Evolutionary conservation across 2,329 filamentous ascomycete species (phyloP), one percentile per base, ranked within the genome.

Genomic region (Aspergillus costaricaensis): DNA sequence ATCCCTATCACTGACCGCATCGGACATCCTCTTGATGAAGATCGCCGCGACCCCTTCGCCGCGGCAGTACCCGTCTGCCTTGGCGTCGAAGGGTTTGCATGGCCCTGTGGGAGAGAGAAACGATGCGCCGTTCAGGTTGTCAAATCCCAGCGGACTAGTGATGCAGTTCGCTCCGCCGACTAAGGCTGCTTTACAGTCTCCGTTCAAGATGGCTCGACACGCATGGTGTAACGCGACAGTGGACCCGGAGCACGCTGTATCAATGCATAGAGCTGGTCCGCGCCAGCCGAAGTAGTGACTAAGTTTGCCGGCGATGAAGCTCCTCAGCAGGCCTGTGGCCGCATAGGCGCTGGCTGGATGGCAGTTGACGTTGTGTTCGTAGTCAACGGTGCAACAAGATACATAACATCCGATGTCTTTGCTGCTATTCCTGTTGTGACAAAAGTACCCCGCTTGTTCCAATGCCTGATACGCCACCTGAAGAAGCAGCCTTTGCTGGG

Each of bases 11-110:
- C 70, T 72, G 12, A 81, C 38, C 1, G 84, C 83, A 60, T 80
- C 74, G 1, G 73, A 70, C 3, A 84, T 65, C 14, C 70, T 68
- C 67, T 85, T 85, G n/a, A 85, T 61, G 4, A 83, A 72, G 4
- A 85, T 68, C 7, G 77, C 69, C 0, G 74, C 81, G 15, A 77
- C 74, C 3, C 76, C 82, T 56, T 85, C 83, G 0, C 75, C 81
- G 15, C 83, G 79, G 59, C 80, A 83, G 62, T 85, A 85, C 0
- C 83, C 82, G 68, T 83, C 80, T 0, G 82, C 82, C 7, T 71
- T 65, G 4, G 72, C 70, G 52, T 82, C 80, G 39, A 81, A 83
- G 0, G 80, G 72, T 52, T 80, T 81, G 57, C 82, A 85, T 8
- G 74, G 70, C 0, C 82, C 82, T 1, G 76, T 80, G 0, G 73